These are phyloP conservation scores for Mycena olivaceomarginata DNA, from an alignment of 768 basidiomycete species.

Conservation along the genomic window DNA sequence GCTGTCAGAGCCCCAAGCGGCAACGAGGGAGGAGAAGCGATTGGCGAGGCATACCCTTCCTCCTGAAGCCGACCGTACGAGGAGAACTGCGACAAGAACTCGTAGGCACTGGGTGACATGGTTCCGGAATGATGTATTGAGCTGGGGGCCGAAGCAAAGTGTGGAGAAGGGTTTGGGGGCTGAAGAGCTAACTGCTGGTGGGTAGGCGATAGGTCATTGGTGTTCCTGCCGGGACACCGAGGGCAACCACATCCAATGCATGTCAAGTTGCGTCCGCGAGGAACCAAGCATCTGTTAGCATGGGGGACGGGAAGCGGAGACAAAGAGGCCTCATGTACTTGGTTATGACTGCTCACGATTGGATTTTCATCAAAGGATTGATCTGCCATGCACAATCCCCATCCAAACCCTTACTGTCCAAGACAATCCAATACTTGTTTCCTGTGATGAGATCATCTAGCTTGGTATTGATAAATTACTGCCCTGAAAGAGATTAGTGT, in stretches of 20 bases:
- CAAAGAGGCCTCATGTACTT: too few relatives aligned
- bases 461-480: too few relatives aligned
- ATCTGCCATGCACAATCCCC: too few relatives aligned
- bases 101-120: slow-evolving; percentile 33
- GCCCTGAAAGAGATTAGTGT: too few relatives aligned
- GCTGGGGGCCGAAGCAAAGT: slow-evolving; percentile 39
- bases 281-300: slow-evolving; percentile 68
- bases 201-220: slow-evolving; percentile 53
- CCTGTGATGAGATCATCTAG: too few relatives aligned
- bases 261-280: slow-evolving; percentile 81
- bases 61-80: slow-evolving; percentile 16
- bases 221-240: slow-evolving; percentile 57
- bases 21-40: slow-evolving; percentile 32
- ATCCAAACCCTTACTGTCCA: too few relatives aligned
- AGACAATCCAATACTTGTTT: too few relatives aligned
- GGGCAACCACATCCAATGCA: slow-evolving; percentile 89
- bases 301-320: slow-evolving; percentile 23
- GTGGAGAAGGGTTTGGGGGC: slow-evolving; percentile 33
- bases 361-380: too few relatives aligned
- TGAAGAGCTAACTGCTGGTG: slow-evolving; percentile 29
- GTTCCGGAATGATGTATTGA: slow-evolving; percentile 24
- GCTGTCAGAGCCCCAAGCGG: slow-evolving; percentile 29
- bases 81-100: slow-evolving; percentile 21
- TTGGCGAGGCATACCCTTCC: slow-evolving; percentile 9
- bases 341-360: too few relatives aligned